Evolutionary conservation across 495 filamentous ascomycete genomes (phyloP), one percentile per base, ranked within the genome.

Genomic region (Aspergillus baeticus): DNA sequence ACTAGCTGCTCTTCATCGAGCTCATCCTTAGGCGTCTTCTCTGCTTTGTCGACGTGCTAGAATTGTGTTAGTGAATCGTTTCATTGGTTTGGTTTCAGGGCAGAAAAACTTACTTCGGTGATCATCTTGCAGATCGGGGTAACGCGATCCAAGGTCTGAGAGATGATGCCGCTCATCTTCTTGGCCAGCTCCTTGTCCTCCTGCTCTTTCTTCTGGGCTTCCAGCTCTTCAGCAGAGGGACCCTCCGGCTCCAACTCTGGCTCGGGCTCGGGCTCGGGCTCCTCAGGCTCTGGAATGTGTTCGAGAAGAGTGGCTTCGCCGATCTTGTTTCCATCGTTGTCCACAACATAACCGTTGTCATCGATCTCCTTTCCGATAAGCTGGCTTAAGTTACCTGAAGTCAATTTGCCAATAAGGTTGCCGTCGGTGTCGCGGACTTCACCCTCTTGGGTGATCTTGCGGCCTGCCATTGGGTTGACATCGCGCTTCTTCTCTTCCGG

Each of bases 1-100:
- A 97, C 92, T 13, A 97, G 82, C 57, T 87, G 79, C 61, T 96
- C 91, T 64, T 97, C 92, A 68, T 97, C 91, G 17, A 95, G 84
- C 62, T 96, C 90, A 8, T 96, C 91, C 68, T 89, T 87, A n/a
- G 89, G 86, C 7, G 87, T 92, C 54, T 84, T 81, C 58, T 96
- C 89, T 35, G 92, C 92, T 52, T 78, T 77, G 50, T 94, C 89
- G 61, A 96, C 84, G 65, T 83, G 79, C 87, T 94, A 36, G 39
- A 37, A 26, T 37, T 17, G 42, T 36, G 20, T 57, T 74, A 68
- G 34, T 37, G 13, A n/a, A 61, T 65, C 63, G 46, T 64, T 38
- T 21, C 47, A 44, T 20, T 20, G 26, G 22, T 13, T 7, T 10
- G 4, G 29, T 37, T 4, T 8, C 15, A 8, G 13, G n/a, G 18